These are phyloP conservation scores for Spathaspora boniae DNA, from an alignment of 805 yeast genomes.

Conservation along the genomic window DNA sequence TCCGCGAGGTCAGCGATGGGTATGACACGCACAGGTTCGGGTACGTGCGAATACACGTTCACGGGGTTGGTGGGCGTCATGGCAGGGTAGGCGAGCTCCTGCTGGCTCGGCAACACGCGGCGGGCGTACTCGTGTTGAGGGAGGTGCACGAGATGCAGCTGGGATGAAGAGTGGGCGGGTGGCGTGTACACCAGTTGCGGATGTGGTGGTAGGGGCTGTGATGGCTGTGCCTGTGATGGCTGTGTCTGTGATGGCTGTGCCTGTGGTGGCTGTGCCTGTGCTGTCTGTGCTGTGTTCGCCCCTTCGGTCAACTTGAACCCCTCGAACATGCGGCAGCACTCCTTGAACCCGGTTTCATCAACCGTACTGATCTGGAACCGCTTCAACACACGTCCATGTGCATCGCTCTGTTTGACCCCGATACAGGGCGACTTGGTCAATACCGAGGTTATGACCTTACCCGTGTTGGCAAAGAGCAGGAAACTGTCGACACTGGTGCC, in stretches of 20 bases:
- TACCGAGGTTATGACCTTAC: slow-evolving; percentile 12
- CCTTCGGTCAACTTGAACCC: not conserved
- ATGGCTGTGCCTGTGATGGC: slow-evolving; percentile 1
- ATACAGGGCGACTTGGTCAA: slow-evolving; percentile 23
- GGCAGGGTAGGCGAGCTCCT: not conserved
- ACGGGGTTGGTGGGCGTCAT: not conserved
- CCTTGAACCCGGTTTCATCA: slow-evolving; percentile 11
- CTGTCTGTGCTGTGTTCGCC: not conserved
- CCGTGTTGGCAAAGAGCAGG: not conserved
- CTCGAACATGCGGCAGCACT: slow-evolving; percentile 7
- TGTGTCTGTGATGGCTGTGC: not conserved
- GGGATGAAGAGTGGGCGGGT: not conserved
- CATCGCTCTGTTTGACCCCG: slow-evolving; percentile 23
- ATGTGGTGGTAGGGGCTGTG: not conserved
- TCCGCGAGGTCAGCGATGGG: slow-evolving; percentile 5
- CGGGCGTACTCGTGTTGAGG: not conserved
- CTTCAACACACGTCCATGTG: slow-evolving; percentile 16
- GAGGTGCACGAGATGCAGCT: slow-evolving; percentile 1
- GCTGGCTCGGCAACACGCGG: not conserved
- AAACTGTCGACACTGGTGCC: slow-evolving; percentile 13
- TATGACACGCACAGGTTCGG: not conserved
- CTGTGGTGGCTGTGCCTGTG: slow-evolving; percentile 1
- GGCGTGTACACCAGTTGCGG: too few relatives aligned
- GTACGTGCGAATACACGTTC: not conserved
- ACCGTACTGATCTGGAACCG: slow-evolving; percentile 29